These are phyloP conservation scores for Candida mattraensis DNA, from an alignment of 805 yeast species.

Conservation along the genomic window DNA sequence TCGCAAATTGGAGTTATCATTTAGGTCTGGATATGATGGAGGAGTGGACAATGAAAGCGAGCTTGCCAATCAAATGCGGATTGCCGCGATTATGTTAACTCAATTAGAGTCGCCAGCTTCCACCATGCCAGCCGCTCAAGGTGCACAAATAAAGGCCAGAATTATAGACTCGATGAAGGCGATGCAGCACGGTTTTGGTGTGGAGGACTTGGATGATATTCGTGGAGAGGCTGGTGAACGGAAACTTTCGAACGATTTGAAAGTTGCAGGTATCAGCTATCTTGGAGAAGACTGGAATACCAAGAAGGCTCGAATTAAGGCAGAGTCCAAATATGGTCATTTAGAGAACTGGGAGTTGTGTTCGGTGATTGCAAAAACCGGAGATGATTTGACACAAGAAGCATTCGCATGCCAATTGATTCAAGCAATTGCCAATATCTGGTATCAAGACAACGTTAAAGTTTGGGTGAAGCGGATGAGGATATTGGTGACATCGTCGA, in stretches of 20 bases:
- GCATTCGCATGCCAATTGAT: conserved; percentile 97
- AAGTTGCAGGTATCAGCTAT: conserved; percentile 71
- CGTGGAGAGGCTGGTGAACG: conserved; percentile 85
- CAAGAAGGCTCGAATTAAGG: conserved; percentile 77
- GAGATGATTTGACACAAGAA: conserved; percentile 93
- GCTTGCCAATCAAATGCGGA: conserved; percentile 89
- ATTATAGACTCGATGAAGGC: conserved; percentile 74
- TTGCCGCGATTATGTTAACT: conserved; percentile 91
- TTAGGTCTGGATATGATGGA: conserved; percentile 27
- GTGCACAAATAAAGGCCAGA: conserved; percentile 64
- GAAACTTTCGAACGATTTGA: conserved; percentile 87
- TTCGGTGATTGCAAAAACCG: conserved; percentile 95
- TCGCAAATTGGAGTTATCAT: conserved; percentile 27
- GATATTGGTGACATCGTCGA: conserved; percentile 85
- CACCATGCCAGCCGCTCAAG: conserved; percentile 57
- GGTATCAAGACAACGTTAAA: conserved; percentile 67
- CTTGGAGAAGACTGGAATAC: conserved; percentile 92
- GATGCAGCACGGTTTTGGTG: conserved; percentile 67
- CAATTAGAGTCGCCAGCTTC: conserved; percentile 71
- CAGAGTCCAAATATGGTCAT: conserved; percentile 79
- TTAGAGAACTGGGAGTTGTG: conserved; percentile 91
- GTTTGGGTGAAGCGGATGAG: conserved; percentile 95
- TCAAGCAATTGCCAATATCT: conserved; percentile 78
- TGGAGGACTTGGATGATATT: conserved; percentile 47
- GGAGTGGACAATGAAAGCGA: conserved; percentile 39